A percentile compares a stretch with the other conserved stretches of the same genome.
These are phyloP conservation scores for Knufia fluminis DNA, from an alignment of 2,329 filamentous ascomycete genomes.

Conservation along the genomic window DNA sequence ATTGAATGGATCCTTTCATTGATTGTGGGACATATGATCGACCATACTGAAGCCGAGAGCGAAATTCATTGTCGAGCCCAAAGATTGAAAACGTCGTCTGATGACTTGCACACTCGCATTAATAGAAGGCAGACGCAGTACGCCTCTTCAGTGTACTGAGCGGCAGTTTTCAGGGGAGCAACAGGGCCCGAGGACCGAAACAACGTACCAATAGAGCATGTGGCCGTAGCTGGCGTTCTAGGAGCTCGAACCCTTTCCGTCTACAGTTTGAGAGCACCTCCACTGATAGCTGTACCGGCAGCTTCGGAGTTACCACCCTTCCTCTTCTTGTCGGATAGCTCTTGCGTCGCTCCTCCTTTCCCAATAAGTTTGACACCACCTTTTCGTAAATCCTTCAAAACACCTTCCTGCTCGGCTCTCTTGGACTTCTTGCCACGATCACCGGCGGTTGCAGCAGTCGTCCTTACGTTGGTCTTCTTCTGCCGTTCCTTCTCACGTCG, in stretches of 20 bases:
- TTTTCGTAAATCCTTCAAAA: constrained; percentile 64
- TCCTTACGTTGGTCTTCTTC: constrained; percentile 45
- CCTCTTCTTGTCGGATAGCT: constrained; percentile 73
- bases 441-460: constrained; percentile 25
- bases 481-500: constrained; percentile 79
- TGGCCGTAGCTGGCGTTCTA: too few species aligned
- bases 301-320: constrained; percentile 24
- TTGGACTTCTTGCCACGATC: constrained; percentile 21
- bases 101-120: neutral
- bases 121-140: neutral
- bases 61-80: neutral
- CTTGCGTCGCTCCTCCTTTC: constrained; percentile 73
- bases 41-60: neutral
- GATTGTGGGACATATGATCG: neutral
- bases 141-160: too few species aligned
- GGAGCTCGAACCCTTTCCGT: too few species aligned
- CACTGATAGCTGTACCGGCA: neutral
- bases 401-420: constrained; percentile 40
- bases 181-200: too few species aligned
- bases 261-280: constrained; percentile 10
- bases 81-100: neutral
- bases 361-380: constrained; percentile 88
- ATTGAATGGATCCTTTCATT: neutral
- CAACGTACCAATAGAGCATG: too few species aligned
- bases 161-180: too few species aligned